Evolutionary conservation across 495 filamentous ascomycete species (phyloP).

Genomic region (Xylaria longipes): DNA sequence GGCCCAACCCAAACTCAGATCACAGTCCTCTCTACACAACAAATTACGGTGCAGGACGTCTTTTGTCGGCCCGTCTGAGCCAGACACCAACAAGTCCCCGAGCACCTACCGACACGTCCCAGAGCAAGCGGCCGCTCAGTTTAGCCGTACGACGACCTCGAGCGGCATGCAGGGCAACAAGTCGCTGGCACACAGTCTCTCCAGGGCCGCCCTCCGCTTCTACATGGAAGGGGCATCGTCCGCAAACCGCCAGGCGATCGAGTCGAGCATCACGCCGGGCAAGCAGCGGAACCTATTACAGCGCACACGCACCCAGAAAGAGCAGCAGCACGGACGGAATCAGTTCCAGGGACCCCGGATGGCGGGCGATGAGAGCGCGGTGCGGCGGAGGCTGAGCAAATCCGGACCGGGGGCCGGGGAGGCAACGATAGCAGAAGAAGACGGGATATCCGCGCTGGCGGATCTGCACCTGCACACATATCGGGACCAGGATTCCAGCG

Average conservation of each 20-base stretch:
- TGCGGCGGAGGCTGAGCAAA: constrained; percentile 4
- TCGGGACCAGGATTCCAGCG: not conserved
- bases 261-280: constrained; percentile 20
- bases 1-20: constrained; percentile 24
- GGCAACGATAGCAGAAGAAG: not conserved
- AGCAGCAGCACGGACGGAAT: constrained; percentile 29
- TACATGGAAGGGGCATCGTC: constrained; percentile 35
- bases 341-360: constrained; percentile 29
- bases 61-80: constrained; percentile 1
- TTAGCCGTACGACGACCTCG: constrained; percentile 54
- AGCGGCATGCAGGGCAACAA: constrained; percentile 42
- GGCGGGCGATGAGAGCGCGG: not conserved
- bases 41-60: constrained; percentile 30
- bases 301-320: constrained; percentile 28
- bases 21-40: constrained; percentile 33
- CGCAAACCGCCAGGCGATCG: constrained; percentile 25
- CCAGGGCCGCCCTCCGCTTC: constrained; percentile 43
- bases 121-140: constrained; percentile 55
- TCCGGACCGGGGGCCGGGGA: not conserved
- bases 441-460: not conserved
- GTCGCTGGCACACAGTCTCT: constrained; percentile 48
- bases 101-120: constrained; percentile 47
- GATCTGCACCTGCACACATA: constrained; percentile 23
- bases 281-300: constrained; percentile 35
- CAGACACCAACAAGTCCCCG: not conserved